Base-by-base conservation (phyloP, 176 grass and related monocot species). In the Aechmea fasciata region DNA sequence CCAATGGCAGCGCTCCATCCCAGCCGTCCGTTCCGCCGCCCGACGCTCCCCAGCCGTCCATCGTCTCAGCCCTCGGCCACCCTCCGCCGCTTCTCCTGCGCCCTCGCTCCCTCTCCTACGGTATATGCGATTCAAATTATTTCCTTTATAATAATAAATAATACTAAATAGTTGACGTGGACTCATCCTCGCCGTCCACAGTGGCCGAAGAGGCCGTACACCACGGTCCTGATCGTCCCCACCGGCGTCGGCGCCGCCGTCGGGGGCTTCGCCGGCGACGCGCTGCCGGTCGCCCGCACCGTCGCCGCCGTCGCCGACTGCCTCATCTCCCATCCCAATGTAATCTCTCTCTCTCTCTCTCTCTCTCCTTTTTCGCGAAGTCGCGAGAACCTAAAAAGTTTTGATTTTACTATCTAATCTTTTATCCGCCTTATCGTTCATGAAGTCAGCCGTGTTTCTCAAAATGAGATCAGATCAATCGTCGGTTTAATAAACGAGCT, bases 321-420 rank as follows among this genome's bases (percentile, higher is more conserved):
- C n/a, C 83, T 99, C 63, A 86, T 99, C 13, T 93, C 94, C 15
- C 94, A 99, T 82, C 89, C 94, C 12, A 99, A 99, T 47, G 94
- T 99, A 85, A 65, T 18, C 15, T 9, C 15, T 24, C 11, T 61
- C 29, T 9, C 26, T 9, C 3, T 25, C 17, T 26, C 14, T 9
- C 3, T 25, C 17, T 26, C 14, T 11, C 0, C 4, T 41, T 41
- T 7, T 41, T 41, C 33, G 33, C 33, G 5, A 7, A 41, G 33
- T 41, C 33, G 5, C 33, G 33, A 6, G 33, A 41, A 41, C 0
- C 7, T 41, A 41, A 41, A 41, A 26, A 26, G 25, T 26, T 26
- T 26, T 26, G 25, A 26, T 26, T 26, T 26, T 26, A 26, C 25
- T 26, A 2, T 26, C 25, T 26, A 26, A 26, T 1, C 25, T 26